phyloP scores from a whole-genome alignment of 2,329 filamentous ascomycete genomes.

The Calonectria pseudoturangicola region DNA sequence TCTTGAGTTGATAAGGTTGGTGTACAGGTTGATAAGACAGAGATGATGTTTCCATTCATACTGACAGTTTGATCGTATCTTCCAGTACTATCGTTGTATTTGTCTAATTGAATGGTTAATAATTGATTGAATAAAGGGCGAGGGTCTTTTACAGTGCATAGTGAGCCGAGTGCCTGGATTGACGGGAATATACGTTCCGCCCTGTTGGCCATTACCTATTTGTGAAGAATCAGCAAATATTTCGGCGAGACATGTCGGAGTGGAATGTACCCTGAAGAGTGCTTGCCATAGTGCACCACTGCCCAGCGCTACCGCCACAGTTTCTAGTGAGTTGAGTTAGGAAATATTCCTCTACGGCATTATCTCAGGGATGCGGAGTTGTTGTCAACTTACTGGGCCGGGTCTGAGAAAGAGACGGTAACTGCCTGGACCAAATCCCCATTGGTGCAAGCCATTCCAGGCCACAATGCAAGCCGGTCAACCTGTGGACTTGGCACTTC shows the following conservation, averaged over 20 bases:
- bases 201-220: not conserved
- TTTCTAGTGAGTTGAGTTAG: not conserved
- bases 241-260: too few species aligned
- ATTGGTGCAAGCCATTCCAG: constrained; percentile 14
- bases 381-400: not conserved
- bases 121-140: accelerated
- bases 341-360: too few species aligned
- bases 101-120: not conserved
- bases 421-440: constrained; percentile 10
- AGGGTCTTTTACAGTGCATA: not conserved
- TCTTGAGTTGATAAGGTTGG: accelerated
- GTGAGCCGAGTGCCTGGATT: not conserved
- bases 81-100: constrained; percentile 6
- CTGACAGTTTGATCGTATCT: constrained; percentile 8
- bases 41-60: not conserved
- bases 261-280: not conserved
- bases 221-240: not conserved
- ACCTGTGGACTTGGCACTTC: not conserved
- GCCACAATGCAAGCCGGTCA: constrained; percentile 5
- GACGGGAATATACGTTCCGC: not conserved
- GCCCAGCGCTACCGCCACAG: constrained; percentile 1
- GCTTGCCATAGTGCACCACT: constrained; percentile 15
- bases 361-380: too few species aligned
- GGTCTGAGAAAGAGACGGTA: not conserved
- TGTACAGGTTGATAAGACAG: not conserved